Conservation (phyloP, 2,329 filamentous ascomycete genomes). For the Trichophyton equinum region DNA sequence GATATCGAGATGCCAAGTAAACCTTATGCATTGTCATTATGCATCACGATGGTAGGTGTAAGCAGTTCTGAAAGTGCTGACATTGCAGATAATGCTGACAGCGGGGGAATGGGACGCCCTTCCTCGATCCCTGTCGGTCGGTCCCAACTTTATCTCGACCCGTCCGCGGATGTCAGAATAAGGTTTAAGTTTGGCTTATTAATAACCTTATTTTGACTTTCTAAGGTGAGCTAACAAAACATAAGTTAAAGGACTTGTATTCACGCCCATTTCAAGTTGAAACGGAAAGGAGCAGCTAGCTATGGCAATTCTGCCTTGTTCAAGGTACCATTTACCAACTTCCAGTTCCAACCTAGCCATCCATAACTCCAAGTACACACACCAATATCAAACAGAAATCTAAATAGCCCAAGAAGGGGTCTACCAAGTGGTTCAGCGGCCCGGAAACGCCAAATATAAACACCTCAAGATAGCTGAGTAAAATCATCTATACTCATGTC, state of each 20-base stretch:
- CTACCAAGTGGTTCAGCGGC: not conserved
- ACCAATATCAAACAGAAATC: not conserved
- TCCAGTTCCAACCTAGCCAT: not conserved
- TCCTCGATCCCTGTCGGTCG: not conserved
- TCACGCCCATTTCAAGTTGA: not conserved
- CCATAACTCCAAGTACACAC: not conserved
- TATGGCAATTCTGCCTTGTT: too few relatives aligned
- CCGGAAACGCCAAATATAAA: not conserved
- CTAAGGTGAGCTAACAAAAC: not conserved
- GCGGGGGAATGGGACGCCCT: not conserved
- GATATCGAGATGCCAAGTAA: not conserved
- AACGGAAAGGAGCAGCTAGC: not conserved
- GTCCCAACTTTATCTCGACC: not conserved
- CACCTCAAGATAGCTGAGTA: not conserved
- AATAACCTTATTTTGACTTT: not conserved
- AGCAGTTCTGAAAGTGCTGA: not conserved
- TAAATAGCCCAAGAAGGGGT: not conserved
- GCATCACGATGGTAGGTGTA: not conserved
- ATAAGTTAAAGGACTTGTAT: not conserved
- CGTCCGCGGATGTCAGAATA: not conserved
- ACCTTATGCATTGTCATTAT: not conserved
- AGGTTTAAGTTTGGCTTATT: not conserved
- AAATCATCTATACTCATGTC: slow-evolving; percentile 5
- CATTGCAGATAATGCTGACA: not conserved
- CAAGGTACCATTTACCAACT: too few relatives aligned